Percentiles rank a stretch among this genome's conserved stretches.
Conservation (phyloP, 768 basidiomycete species). For the Hemileccinum rubropunctum region DNA sequence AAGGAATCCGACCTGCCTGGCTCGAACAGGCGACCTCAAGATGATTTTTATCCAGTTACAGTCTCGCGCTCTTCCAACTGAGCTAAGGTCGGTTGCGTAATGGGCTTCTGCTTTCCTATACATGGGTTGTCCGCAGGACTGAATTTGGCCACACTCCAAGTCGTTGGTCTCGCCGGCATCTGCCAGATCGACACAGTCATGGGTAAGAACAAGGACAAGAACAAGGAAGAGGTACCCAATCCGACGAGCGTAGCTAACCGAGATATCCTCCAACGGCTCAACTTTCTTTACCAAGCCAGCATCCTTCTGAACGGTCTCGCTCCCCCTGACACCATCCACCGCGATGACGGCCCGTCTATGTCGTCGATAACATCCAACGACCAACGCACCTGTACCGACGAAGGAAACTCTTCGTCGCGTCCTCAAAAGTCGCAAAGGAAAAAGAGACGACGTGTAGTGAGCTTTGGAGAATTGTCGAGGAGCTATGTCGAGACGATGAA, state of each 20-base stretch:
- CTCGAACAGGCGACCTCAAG: constrained; percentile 62
- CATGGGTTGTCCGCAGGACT: too few relatives aligned
- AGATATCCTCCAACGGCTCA: constrained; percentile 80
- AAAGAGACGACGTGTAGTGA: constrained; percentile 30
- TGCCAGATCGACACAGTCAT: constrained; percentile 33
- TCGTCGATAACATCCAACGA: background rate
- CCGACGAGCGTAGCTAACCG: constrained; percentile 58
- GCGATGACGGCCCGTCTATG: background rate
- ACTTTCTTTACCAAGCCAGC: constrained; percentile 83
- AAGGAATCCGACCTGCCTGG: constrained; percentile 54
- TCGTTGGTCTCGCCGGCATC: too few relatives aligned
- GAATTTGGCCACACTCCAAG: too few relatives aligned
- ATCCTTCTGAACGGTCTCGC: constrained; percentile 50
- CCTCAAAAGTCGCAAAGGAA: constrained; percentile 14
- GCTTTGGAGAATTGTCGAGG: constrained; percentile 54
- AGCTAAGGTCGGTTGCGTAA: constrained; percentile 26
- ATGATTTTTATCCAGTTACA: constrained; percentile 35
- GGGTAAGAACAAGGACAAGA: constrained; percentile 64
- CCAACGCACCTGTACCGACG: background rate
- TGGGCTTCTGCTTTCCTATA: too few relatives aligned
- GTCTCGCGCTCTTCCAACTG: constrained; percentile 53
- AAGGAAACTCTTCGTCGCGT: background rate
- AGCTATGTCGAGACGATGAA: constrained; percentile 66
- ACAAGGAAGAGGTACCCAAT: constrained; percentile 55
- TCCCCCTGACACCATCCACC: constrained; percentile 1